These are phyloP conservation scores for Huiozyma naganishii DNA, from an alignment of 805 yeast genomes.

Conservation along the genomic window DNA sequence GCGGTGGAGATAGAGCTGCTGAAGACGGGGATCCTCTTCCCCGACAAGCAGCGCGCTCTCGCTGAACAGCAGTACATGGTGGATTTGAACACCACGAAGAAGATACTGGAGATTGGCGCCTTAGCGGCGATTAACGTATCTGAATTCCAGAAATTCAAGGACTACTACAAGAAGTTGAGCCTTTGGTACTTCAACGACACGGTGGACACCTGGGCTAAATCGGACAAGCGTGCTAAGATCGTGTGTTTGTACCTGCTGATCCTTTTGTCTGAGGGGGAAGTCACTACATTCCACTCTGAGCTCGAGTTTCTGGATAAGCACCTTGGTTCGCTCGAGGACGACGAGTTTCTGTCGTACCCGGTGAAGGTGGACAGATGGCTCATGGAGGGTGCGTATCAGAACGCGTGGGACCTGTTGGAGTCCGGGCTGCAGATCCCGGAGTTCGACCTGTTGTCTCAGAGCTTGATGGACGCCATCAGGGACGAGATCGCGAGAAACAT, in stretches of 20 bases:
- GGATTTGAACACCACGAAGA: slow-evolving; percentile 70
- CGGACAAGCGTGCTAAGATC: slow-evolving; percentile 60
- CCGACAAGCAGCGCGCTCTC: slow-evolving; percentile 27
- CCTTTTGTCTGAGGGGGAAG: slow-evolving; percentile 70
- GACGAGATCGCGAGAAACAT: slow-evolving; percentile 77
- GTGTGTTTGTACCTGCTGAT: slow-evolving; percentile 67
- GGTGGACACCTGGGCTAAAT: slow-evolving; percentile 28
- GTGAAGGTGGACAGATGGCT: slow-evolving; percentile 84
- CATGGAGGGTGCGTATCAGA: slow-evolving; percentile 93
- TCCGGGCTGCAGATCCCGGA: slow-evolving; percentile 44
- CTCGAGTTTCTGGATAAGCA: slow-evolving; percentile 56
- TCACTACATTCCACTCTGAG: slow-evolving; percentile 84
- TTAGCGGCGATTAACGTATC: slow-evolving; percentile 57
- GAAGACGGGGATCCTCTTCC: slow-evolving; percentile 66
- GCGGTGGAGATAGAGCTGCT: slow-evolving; percentile 71
- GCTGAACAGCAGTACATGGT: slow-evolving; percentile 32
- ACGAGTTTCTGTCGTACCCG: slow-evolving; percentile 69
- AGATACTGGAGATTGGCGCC: slow-evolving; percentile 83
- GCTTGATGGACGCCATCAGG: slow-evolving; percentile 69
- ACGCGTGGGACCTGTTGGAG: slow-evolving; percentile 66
- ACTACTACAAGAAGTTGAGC: slow-evolving; percentile 60
- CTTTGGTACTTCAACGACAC: slow-evolving; percentile 51
- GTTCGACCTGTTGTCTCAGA: slow-evolving; percentile 65
- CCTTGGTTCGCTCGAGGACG: slow-evolving; percentile 42
- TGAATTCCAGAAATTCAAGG: slow-evolving; percentile 57